These are phyloP conservation scores for Buddleja alternifolia DNA, from an alignment of 257 asterid species.

Conservation along the genomic window DNA sequence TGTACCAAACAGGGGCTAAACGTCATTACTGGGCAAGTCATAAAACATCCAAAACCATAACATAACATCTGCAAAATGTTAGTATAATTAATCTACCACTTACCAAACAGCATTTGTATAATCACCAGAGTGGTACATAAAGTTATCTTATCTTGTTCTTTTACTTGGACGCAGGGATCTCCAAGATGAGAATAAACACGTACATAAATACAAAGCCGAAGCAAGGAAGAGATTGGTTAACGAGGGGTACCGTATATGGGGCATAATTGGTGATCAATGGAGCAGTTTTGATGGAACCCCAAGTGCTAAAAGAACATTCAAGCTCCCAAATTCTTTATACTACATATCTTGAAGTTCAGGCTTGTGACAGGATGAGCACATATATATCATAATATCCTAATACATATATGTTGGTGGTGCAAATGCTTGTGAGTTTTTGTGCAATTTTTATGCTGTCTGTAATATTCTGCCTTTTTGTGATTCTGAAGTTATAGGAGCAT, in stretches of 20 bases:
- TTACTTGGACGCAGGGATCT: slow-evolving; percentile 36
- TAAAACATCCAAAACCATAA: no score
- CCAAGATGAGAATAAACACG: slow-evolving; percentile 34
- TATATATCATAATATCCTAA: slow-evolving; percentile 7
- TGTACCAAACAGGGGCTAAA: no score
- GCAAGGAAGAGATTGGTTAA: slow-evolving; percentile 49
- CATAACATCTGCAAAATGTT: no score
- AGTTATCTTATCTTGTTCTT: background rate
- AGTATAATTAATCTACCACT: no score
- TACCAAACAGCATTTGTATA: no score
- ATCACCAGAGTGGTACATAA: background rate
- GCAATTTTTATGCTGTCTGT: background rate
- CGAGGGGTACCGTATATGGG: slow-evolving; percentile 51
- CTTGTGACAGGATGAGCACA: background rate
- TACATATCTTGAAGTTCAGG: slow-evolving; percentile 43
- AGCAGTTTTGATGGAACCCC: slow-evolving; percentile 55
- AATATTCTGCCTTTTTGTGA: background rate
- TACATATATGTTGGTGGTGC: background rate
- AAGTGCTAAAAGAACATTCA: slow-evolving; percentile 47
- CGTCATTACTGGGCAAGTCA: no score
- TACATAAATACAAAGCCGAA: slow-evolving; percentile 44
- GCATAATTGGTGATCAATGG: slow-evolving; percentile 57
- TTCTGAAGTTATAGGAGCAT: background rate
- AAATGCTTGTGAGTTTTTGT: slow-evolving; percentile 22
- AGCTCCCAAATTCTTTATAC: slow-evolving; percentile 60